Conservation (phyloP, 805 yeast species). For the Candida schatavii region DNA sequence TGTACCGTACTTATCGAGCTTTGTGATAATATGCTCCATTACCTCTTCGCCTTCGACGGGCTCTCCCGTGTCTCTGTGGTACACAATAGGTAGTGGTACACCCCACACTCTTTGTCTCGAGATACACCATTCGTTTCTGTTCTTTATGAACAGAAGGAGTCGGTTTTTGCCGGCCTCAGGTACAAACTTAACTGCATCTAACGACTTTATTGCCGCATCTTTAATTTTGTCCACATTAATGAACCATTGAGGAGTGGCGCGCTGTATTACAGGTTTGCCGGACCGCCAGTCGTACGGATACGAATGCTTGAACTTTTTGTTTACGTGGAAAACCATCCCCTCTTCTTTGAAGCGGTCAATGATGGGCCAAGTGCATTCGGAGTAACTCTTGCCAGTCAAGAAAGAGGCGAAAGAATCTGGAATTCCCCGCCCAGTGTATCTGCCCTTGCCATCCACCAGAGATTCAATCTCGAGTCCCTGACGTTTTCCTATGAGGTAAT, state of each 20-base stretch:
- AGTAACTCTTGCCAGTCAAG: slow-evolving; percentile 43
- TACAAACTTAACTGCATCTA: slow-evolving; percentile 62
- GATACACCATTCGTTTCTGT: slow-evolving; percentile 95
- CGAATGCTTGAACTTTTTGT: slow-evolving; percentile 64
- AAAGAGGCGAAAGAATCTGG: slow-evolving; percentile 41
- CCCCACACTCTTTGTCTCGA: slow-evolving; percentile 98
- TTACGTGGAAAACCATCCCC: slow-evolving; percentile 47
- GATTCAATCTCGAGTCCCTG: slow-evolving; percentile 62
- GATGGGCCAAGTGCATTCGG: slow-evolving; percentile 44
- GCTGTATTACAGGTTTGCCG: slow-evolving; percentile 87
- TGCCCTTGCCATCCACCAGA: slow-evolving; percentile 77
- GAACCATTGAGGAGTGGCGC: slow-evolving; percentile 98
- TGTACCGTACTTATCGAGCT: slow-evolving; percentile 58
- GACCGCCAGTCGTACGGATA: slow-evolving; percentile 98
- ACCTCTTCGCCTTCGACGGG: slow-evolving; percentile 61
- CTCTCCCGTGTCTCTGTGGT: slow-evolving; percentile 53
- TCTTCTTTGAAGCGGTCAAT: slow-evolving; percentile 44
- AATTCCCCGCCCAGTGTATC: slow-evolving; percentile 44
- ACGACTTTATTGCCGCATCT: slow-evolving; percentile 53
- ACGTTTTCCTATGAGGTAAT: slow-evolving; percentile 66
- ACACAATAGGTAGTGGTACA: slow-evolving; percentile 91
- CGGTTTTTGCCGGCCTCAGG: slow-evolving; percentile 76
- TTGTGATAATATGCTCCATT: slow-evolving; percentile 49
- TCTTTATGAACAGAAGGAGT: slow-evolving; percentile 64
- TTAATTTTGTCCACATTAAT: slow-evolving; percentile 79